Evolutionary conservation across 2,329 filamentous ascomycete genomes (phyloP).

Genomic region (Aspergillus transmontanensis): DNA sequence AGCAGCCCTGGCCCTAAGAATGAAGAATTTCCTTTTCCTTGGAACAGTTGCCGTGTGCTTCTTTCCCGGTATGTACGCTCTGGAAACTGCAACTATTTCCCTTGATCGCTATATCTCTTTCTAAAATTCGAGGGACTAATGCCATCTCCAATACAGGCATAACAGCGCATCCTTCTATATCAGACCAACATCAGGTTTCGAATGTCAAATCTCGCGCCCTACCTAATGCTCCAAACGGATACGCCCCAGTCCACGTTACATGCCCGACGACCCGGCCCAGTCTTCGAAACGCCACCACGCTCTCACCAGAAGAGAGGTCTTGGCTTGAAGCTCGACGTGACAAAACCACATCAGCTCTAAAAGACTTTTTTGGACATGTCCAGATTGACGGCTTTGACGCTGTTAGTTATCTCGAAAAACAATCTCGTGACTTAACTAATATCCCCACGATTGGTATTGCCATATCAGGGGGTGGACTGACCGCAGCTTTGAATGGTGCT

Average conservation of each 20-base stretch:
- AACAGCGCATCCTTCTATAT: neutral
- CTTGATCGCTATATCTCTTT: too few relatives aligned
- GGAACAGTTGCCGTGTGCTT: too few relatives aligned
- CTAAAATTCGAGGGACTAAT: too few relatives aligned
- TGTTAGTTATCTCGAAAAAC: slow-evolving; percentile 65
- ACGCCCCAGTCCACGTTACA: slow-evolving; percentile 67
- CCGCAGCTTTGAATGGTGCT: slow-evolving; percentile 82
- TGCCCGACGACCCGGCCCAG: slow-evolving; percentile 71
- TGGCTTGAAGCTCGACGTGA: slow-evolving; percentile 75
- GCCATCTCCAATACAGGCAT: neutral
- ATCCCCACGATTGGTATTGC: slow-evolving; percentile 77
- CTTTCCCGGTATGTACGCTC: too few relatives aligned
- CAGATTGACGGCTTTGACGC: slow-evolving; percentile 76
- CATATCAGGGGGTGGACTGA: slow-evolving; percentile 81
- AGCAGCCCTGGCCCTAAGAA: too few relatives aligned
- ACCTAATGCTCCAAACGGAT: slow-evolving; percentile 66
- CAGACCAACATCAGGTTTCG: too few relatives aligned
- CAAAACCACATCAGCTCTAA: slow-evolving; percentile 73
- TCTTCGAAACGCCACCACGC: slow-evolving; percentile 63
- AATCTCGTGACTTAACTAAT: slow-evolving; percentile 56
- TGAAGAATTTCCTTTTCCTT: too few relatives aligned
- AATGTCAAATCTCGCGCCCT: slow-evolving; percentile 42
- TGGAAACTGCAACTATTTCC: too few relatives aligned
- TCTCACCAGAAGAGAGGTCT: slow-evolving; percentile 71
- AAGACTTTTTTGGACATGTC: slow-evolving; percentile 70